Conservation (phyloP, 2,329 filamentous ascomycete species). For the Fusarium acutatum region DNA sequence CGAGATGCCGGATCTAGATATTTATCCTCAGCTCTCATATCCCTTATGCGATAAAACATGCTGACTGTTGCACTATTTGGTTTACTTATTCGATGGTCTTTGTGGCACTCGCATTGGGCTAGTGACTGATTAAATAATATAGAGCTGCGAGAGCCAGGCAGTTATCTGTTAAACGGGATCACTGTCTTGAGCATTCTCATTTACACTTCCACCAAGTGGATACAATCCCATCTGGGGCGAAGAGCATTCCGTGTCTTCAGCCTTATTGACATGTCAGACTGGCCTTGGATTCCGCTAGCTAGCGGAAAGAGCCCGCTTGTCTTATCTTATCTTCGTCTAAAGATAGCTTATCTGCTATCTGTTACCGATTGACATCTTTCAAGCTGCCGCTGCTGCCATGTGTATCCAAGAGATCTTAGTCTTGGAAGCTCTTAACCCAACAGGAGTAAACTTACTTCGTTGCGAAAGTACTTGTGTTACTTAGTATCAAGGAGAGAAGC, state of each 20-base stretch:
- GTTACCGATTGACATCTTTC: not conserved
- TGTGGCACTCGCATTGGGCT: accelerated
- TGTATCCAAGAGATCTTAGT: accelerated
- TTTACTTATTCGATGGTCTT: accelerated
- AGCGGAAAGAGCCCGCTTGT: accelerated
- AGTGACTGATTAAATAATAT: not conserved
- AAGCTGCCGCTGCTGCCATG: accelerated
- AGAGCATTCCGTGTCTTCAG: not conserved
- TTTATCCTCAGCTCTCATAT: not conserved
- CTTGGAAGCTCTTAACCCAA: no score
- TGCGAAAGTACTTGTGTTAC: no score
- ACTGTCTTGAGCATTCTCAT: not conserved
- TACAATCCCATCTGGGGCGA: no score
- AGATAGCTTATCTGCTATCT: not conserved
- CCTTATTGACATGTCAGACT: not conserved
- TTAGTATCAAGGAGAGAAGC: no score
- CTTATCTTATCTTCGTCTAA: no score
- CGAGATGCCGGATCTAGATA: not conserved
- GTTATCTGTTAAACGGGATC: not conserved
- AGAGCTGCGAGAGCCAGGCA: not conserved
- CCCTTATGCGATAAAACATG: accelerated
- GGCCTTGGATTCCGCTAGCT: not conserved
- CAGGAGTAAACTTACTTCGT: no score
- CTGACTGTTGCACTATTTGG: no score
- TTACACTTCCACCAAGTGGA: no score